Evolutionary conservation across 1,139 yeast species (phyloP), one percentile per base, ranked within the genome.

Genomic region (Hyphopichia wangnamkhiaoensis): DNA sequence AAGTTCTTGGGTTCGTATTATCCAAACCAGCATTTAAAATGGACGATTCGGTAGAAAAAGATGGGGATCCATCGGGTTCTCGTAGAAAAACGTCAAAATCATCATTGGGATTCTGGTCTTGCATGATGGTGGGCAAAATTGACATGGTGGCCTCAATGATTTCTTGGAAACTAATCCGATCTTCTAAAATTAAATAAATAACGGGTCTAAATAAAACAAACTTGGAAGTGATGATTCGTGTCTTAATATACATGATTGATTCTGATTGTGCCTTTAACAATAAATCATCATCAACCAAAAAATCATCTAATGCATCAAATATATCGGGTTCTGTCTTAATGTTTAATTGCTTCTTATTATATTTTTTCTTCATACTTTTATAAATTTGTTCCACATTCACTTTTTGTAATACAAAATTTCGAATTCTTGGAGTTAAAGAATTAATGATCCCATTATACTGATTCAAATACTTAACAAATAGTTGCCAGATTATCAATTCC

Each of bases 371-470:
- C 36, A 68, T 56, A 10, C 65, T 48, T 30, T 57, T 52, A 45
- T 58, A 63, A 10, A 68, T 59, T 40, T 64, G 64, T n/a, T 61
- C 65, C 14, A 61, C 60, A 40, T 69, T 62, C 4, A 52, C 51
- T 40, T 68, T 72, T 40, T 61, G 65, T 6, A 68, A 44, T 3
- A 68, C 64, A 44, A 67, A 68, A 34, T 52, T 53, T 38, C 74
- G 44, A 20, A 68, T 65, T 24, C 47, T 53, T 0, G 72, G 72
- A 38, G 62, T 56, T 33, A 69, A 54, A 1, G 70, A 64, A 44
- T 67, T 65, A 28, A 69, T 63, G 24, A 68, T 64, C 17, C 72
- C 72, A 48, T 69, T 68, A 45, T 68, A 68, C 48, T 68, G 74
- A 47, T 67, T 65, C 44, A 60, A 53, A 43, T 65, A 67, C 43